Base-by-base conservation (phyloP, 176 grass and related monocot genomes). In the Ananas comosus region DNA sequence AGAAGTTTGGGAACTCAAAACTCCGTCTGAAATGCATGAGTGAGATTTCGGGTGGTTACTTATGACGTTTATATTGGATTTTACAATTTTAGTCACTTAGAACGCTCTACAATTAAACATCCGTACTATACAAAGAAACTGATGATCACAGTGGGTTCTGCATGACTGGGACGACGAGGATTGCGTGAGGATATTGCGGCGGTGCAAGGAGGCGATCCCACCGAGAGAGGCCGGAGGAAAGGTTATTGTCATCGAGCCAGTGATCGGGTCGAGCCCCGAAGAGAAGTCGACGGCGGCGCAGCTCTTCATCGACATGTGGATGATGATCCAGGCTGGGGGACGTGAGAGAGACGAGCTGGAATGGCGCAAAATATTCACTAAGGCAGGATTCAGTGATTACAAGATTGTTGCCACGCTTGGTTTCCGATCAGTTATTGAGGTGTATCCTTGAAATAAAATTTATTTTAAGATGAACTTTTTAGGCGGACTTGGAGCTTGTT, bases 161-260 rank as follows among this genome's bases (percentile, higher is more conserved):
- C 88, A 91, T 10, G 83, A 83, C 11, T 91, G 83, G 83, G 57
- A 63, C 0, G 77, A 91, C 51, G 72, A 79, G 42, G 80, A 88
- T 2, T 88, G 91, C 33, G 83, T 88, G 76, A 71, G 23, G 72
- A 86, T 91, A 68, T 58, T 91, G 12, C 71, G 63, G 18, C 71
- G 71, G 21, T 96, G 84, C 76, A 85, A 71, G 66, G 81, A 83
- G 79, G 91, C 84, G 48, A 68, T 88, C 67, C 88, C 88, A 50
- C 16, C 53, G 0, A 75, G 14, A 72, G 77, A 53, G 11, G 12
- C 11, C 9, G 77, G 80, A 13, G 88, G 82, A 19, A 88, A 23
- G 22, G 22, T 23, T 23, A 23, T 23, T 23, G 22, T 23, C 22
- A 23, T 23, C 0, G 22, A 23, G 22, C 78, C 88, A 13, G 79